Base-by-base conservation (phyloP, 441 rosid species). In the Pelargonium myrrhifolium region DNA sequence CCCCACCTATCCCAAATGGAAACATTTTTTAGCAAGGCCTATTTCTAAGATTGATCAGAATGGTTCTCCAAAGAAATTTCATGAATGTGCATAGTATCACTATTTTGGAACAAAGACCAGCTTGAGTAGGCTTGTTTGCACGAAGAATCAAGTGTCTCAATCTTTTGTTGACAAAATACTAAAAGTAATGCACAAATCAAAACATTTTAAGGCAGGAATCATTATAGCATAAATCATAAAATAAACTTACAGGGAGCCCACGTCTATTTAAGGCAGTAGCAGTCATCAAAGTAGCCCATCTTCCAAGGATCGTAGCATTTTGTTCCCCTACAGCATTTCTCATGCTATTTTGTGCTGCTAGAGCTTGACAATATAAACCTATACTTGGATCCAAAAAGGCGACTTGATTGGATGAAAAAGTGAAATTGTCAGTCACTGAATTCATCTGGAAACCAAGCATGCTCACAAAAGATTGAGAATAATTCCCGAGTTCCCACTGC, bases 401-500 rank as follows among this genome's bases (percentile, higher is more conserved):
- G 77, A 70, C 72, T 62, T 79, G 84, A 79, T 77, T 84, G 72
- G 88, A 81, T 71, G 89, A 81, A 56, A 86, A 75, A 49, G 81
- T 75, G 78, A 79, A 75, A 64, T 72, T 81, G 43, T 75, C 77
- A 55, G 72, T 62, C 64, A 58, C 69, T 67, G 76, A 72, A 75
- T 66, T 75, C 69, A 42, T 80, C 76, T 80, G 79, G 75, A 80
- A 79, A 75, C 85, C 87, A 67, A 89, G 73, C 95, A 91, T 87
- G 79, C 80, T 79, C 67, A 83, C 75, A 78, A 88, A 87, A 62
- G 99, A 91, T 72, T 76, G 79, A 21, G 72, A 80, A 72, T 85
- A 84, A 75, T 86, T 87, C 68, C 93, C 96, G 81, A 89, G 72
- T 78, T 89, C 87, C 99, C 97, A 93, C 99, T 91, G 96, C 82